Base-by-base conservation (phyloP, 225 moss, liverwort and hornwort genomes). In the Physcomitrellopsis africana region DNA sequence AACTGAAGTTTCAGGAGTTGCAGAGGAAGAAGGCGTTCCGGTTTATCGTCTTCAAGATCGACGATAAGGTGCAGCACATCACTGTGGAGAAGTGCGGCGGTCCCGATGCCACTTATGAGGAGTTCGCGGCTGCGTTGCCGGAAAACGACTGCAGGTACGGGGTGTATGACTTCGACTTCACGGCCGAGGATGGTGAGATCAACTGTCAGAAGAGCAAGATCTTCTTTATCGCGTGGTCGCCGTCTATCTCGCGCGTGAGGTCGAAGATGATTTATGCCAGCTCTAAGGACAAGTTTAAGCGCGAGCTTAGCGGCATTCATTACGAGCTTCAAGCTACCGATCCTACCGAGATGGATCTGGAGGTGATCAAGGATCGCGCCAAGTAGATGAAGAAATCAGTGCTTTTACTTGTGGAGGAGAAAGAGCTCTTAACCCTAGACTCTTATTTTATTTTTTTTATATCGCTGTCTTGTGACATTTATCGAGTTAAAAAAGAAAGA, bases 201-300 rank as follows among this genome's bases (percentile, higher is more conserved):
- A 96, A 84, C 85, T 96, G 96, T 84, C 96, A 93, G 93, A 96
- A 94, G 77, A 96, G 96, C 88, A 96, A 96, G 89, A 96, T 96
- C 68, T 94, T 96, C 84, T 96, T 96, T 73, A 96, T 96, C 32
- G 89, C 96, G 5, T 96, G 96, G 96, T 96, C 96, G 42, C 96
- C 96, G 0, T 86, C 84, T 37, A 81, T 65, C 0, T 86, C 96
- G 6, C 84, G 87, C 27, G 92, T 93, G 44, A 89, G 92, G 82
- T 83, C 93, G 64, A 96, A 96, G 93, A 96, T 96, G 93, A 84
- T 92, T 73, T 96, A 96, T 70, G 96, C 96, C 2, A 96, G 93
- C 63, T 96, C 96, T 5, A 96, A 96, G 84, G 96, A 96, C 64
- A 83, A 81, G 63, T 96, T 96, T 79, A 90, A 89, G 82, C 86